Evolutionary conservation across 345 rosid species (phyloP), one percentile per base, ranked within the genome.

Genomic region (Euphorbia peplus): DNA sequence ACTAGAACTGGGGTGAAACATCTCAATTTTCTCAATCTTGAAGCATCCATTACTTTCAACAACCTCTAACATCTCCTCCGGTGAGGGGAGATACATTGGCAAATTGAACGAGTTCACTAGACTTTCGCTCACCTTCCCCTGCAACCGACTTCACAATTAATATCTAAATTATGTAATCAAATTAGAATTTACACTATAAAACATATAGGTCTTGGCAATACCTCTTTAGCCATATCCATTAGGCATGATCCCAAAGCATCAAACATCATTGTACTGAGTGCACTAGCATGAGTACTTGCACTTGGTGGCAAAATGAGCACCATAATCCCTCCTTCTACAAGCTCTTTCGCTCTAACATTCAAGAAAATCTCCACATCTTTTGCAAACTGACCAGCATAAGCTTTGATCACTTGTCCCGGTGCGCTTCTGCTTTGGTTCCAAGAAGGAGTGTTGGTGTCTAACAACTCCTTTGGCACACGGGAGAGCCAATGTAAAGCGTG

Each of bases 201-300:
- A n/a, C n/a, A n/a, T n/a, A n/a, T n/a, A n/a, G n/a, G n/a, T 57
- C 35, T 57, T 57, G 15, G 61, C 19, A 50, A 44, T 72, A 78
- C 86, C 84, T 63, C 75, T 42, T 63, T 76, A 1, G 70, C 79
- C 82, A 84, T 75, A 67, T 82, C 84, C 76, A 73, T 15, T 67
- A 82, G 77, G 68, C 77, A 60, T 13, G 77, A 66, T 15, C 76
- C 84, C 29, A 82, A 15, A 16, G 73, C 28, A 13, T 80, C 78
- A 15, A 72, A 71, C 50, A 55, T 63, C 0, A 67, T 12, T n/a
- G n/a, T n/a, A n/a, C n/a, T n/a, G 3, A 73, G 42, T 22, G 63
- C 29, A 63, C 70, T 28, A 46, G 72, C 52, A 72, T 52, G 58
- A 30, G 73, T 55, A 44, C 62, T 60, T 13, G 69, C 84, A 73